Conservation (phyloP, 768 basidiomycete genomes). For the Amanita rubescens region DNA sequence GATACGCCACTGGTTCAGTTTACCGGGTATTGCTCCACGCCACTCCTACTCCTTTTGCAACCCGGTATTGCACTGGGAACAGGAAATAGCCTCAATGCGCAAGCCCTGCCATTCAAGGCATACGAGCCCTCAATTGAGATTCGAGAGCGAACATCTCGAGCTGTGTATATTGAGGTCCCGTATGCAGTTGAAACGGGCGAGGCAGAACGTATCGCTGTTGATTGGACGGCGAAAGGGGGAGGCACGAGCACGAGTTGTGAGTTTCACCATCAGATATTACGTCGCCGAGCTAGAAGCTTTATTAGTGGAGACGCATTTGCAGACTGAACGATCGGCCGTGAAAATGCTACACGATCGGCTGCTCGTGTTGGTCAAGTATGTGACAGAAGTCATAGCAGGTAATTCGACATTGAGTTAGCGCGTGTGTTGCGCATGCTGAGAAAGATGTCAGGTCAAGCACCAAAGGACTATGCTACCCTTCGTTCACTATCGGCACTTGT, state of each 20-base stretch:
- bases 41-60: conserved; percentile 75
- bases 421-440: conserved; percentile 4
- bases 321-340: conserved; percentile 89
- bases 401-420: conserved; percentile 5
- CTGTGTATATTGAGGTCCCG: conserved; percentile 76
- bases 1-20: conserved; percentile 44
- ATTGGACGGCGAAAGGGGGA: conserved; percentile 86
- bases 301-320: conserved; percentile 83
- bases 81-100: conserved; percentile 48
- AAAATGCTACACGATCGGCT: conserved; percentile 96
- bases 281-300: neutral
- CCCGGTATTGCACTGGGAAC: conserved; percentile 41
- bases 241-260: conserved; percentile 74
- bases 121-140: conserved; percentile 90
- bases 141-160: conserved; percentile 65
- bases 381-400: conserved; percentile 72
- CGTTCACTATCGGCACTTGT: conserved; percentile 82
- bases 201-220: conserved; percentile 97
- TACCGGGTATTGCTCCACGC: conserved; percentile 77
- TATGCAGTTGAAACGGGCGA: conserved; percentile 96
- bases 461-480: conserved; percentile 71
- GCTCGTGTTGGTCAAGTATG: conserved; percentile 78
- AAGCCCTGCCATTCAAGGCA: conserved; percentile 84
- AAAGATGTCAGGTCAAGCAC: conserved; percentile 49
- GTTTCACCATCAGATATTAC: conserved; percentile 20